Conservation (phyloP, 306 rosid genomes). For the Glycine soja region DNA sequence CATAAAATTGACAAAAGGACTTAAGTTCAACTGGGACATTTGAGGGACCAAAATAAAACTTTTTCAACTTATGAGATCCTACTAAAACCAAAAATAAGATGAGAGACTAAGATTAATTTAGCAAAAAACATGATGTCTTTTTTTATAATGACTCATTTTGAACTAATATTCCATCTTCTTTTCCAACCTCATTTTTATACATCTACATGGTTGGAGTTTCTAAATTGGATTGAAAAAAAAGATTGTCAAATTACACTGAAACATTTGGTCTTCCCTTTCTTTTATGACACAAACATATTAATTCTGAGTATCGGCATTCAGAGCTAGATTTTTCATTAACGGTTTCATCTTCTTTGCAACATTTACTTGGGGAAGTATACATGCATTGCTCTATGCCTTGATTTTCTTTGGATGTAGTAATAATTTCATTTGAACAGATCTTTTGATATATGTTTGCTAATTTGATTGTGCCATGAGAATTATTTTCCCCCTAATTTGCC, state of each 20-base stretch:
- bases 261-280: background rate
- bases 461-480: slow-evolving; percentile 10
- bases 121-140: background rate
- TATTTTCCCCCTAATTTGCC: background rate
- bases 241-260: background rate
- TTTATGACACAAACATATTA: background rate
- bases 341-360: background rate
- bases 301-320: background rate
- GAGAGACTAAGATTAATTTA: background rate
- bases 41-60: too few relatives aligned
- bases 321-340: slow-evolving; percentile 16
- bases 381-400: background rate
- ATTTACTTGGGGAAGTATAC: background rate
- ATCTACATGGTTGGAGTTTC: background rate
- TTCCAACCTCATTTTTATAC: background rate
- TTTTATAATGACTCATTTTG: background rate
- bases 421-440: background rate
- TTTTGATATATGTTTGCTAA: too few relatives aligned
- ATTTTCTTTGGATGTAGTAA: slow-evolving; percentile 3
- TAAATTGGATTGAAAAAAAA: background rate
- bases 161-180: background rate
- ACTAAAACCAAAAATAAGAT: too few relatives aligned
- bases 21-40: too few relatives aligned
- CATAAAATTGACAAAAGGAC: too few relatives aligned
- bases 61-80: too few relatives aligned